Percentiles rank a stretch among this genome's conserved stretches.
phyloP scores from a whole-genome alignment of 495 filamentous ascomycete genomes.

The Penicillium riverlandense region DNA sequence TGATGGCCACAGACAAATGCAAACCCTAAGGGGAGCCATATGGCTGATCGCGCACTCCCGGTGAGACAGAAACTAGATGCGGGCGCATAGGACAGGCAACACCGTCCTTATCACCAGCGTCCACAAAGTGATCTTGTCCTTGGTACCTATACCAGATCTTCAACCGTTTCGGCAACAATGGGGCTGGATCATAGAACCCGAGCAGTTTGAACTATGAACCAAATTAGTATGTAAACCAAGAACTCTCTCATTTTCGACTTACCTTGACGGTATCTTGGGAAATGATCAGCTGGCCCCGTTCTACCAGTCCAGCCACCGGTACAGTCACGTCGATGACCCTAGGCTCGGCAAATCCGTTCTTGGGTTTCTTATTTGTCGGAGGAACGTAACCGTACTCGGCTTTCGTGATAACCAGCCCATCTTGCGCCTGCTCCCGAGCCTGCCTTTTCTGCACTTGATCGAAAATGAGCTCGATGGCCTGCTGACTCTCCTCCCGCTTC shows the following conservation, averaged over 20 bases:
- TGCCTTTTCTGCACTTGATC: constrained; percentile 44
- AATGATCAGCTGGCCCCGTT: constrained; percentile 41
- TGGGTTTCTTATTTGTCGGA: constrained; percentile 17
- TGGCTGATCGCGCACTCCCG: background rate
- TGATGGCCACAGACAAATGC: too few species aligned
- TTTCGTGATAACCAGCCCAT: constrained; percentile 32
- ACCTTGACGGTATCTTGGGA: constrained; percentile 34
- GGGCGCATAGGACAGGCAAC: constrained; percentile 31
- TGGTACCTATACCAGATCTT: constrained; percentile 47
- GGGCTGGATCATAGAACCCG: constrained; percentile 53
- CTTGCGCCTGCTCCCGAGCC: constrained; percentile 25
- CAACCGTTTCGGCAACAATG: constrained; percentile 42
- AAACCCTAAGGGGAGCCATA: background rate
- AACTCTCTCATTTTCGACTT: constrained; percentile 1
- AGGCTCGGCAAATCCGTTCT: constrained; percentile 15
- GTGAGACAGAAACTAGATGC: constrained; percentile 17
- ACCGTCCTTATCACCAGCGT: constrained; percentile 39
- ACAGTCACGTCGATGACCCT: constrained; percentile 40
- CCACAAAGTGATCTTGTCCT: constrained; percentile 36
- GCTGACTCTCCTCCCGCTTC: constrained; percentile 39
- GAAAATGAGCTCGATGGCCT: constrained; percentile 45
- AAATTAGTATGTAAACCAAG: constrained; percentile 6
- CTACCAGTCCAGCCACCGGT: constrained; percentile 40
- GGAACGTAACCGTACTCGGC: constrained; percentile 38
- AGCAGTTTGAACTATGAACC: constrained; percentile 39